phyloP scores from a whole-genome alignment of 805 yeast species.

The Starmerella gropengiesseri region DNA sequence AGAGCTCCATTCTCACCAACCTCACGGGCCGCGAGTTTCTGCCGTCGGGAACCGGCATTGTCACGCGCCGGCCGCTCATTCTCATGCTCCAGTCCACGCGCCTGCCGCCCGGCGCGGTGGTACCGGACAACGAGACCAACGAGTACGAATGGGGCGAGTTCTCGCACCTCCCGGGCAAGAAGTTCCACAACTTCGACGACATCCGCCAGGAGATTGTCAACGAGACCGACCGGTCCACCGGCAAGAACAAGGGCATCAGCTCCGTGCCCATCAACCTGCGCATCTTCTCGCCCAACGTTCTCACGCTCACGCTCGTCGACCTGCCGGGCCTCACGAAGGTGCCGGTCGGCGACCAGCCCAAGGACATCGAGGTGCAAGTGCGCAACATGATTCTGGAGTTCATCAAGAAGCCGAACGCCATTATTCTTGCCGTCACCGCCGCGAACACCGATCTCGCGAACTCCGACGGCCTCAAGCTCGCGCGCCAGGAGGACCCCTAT shows the following conservation, averaged over 20 bases:
- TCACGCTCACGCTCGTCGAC: constrained; percentile 90
- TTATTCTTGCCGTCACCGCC: constrained; percentile 86
- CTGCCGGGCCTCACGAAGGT: constrained; percentile 96
- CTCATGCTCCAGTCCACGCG: constrained; percentile 63
- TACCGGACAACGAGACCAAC: constrained; percentile 32
- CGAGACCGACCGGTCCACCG: constrained; percentile 77
- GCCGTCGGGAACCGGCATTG: constrained; percentile 86
- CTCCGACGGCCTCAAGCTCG: constrained; percentile 89
- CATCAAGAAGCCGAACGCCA: constrained; percentile 91
- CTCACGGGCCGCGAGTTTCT: constrained; percentile 85
- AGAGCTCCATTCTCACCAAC: constrained; percentile 79
- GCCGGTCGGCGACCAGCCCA: constrained; percentile 98
- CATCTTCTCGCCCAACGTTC: constrained; percentile 87
- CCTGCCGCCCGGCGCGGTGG: constrained; percentile 18
- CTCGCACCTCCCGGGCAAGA: constrained; percentile 80
- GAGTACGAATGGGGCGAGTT: constrained; percentile 91
- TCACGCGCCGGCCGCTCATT: constrained; percentile 75
- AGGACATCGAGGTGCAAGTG: constrained; percentile 89
- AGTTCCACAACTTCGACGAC: constrained; percentile 77
- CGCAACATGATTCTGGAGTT: constrained; percentile 86
- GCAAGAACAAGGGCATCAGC: constrained; percentile 70
- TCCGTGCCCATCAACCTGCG: constrained; percentile 87
- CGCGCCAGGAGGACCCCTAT: constrained; percentile 96
- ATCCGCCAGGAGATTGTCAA: constrained; percentile 81
- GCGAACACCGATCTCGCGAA: constrained; percentile 96